Base-by-base conservation (phyloP, 345 rosid species). In the Populus ilicifolia region DNA sequence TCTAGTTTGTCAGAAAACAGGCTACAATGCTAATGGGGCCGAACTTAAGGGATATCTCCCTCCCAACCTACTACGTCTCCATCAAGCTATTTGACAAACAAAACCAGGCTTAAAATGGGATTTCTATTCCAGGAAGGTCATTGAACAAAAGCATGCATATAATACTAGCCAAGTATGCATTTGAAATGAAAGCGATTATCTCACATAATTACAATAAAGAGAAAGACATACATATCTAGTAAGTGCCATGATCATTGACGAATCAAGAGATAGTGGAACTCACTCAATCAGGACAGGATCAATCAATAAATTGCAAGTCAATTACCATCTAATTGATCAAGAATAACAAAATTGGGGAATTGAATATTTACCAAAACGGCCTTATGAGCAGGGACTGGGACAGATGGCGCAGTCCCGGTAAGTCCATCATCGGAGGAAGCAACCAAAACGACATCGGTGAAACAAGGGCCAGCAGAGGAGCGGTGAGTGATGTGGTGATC, bases 381-480 rank as follows among this genome's bases (percentile, higher is more conserved):
- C 80, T 89, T 91, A 66, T 91, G 93, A 44, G 97, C 95, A 21
- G 87, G 87, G 38, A 90, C 86, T 10, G 96, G 89, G 27, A 59
- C 63, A 25, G 35, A 89, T 72, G 12, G 90, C 77, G 27, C 13
- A 70, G 83, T 75, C 1, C 77, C 88, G 36, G 72, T 23, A 17
- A 85, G 69, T 5, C 79, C 86, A 56, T 83, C 87, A 12, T 84
- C 82, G 33, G 89, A 86, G 76, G 77, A 52, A 38, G 94, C 90
- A 62, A 92, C 85, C 74, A 94, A 85, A 82, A 91, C 88, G 74
- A 90, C 83, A 50, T 91, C 96, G 52, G 92, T 80, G 87, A 84
- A 89, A 72, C 73, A 85, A 11, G 84, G 80, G 2, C 75, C 79
- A 7, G 52, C 1, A 72, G 71, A 41, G 14, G 74, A 56, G 73